phyloP scores from a whole-genome alignment of 306 rosid species.

The Pterocarpus santalinus region DNA sequence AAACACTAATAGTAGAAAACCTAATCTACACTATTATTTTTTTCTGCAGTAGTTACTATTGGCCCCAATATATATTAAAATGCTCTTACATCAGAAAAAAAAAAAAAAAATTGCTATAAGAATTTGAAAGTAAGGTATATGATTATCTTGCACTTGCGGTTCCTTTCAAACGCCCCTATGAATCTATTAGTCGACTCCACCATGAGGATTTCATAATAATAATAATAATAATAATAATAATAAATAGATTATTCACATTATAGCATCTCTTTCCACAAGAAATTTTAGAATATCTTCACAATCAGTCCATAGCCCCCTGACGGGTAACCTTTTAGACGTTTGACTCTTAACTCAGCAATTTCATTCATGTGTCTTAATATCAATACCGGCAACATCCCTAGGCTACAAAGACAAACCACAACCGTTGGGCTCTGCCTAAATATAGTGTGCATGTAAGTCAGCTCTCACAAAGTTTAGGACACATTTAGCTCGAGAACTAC shows the following conservation, averaged over 20 bases:
- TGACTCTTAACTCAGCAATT: too few relatives aligned
- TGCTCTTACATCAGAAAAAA: neutral
- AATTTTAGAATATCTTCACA: slow-evolving; percentile 28
- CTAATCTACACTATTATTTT: neutral
- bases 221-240: neutral
- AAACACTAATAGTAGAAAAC: neutral
- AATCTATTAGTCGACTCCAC: neutral
- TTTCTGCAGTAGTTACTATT: neutral
- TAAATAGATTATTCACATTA: neutral
- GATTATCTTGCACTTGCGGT: neutral
- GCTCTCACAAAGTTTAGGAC: too few relatives aligned
- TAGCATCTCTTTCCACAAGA: neutral
- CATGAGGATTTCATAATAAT: neutral
- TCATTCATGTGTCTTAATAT: too few relatives aligned
- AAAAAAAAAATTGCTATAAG: neutral
- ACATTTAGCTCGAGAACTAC: too few relatives aligned
- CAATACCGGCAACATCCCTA: too few relatives aligned
- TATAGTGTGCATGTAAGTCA: too few relatives aligned
- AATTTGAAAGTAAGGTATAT: neutral
- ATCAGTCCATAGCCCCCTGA: neutral
- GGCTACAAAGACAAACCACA: too few relatives aligned
- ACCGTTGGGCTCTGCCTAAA: too few relatives aligned
- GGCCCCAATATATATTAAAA: neutral
- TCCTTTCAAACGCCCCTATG: neutral
- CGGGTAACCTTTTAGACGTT: neutral